Conservation (phyloP, 2,329 filamentous ascomycete species). For the Ploettnerulaceae sp. region DNA sequence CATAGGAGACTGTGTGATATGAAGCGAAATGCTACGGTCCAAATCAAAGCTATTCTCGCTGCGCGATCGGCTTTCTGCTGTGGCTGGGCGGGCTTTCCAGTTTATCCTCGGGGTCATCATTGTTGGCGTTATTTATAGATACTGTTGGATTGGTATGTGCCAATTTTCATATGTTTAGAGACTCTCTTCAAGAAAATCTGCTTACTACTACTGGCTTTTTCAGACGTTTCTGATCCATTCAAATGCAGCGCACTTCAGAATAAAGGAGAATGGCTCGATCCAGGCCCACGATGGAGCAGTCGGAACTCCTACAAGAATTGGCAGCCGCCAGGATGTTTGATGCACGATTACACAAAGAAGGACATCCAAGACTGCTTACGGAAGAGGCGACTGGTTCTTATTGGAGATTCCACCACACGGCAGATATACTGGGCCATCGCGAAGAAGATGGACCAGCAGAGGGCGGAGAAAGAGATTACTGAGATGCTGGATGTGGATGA, state of each 20-base stretch:
- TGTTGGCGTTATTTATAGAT: slow-evolving; percentile 29
- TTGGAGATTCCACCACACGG: slow-evolving; percentile 55
- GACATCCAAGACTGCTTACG: slow-evolving; percentile 50
- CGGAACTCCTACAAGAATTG: slow-evolving; percentile 42
- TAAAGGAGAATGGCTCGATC: slow-evolving; percentile 46
- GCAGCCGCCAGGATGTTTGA: slow-evolving; percentile 56
- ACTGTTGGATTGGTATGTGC: slow-evolving; percentile 30
- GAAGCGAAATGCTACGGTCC: slow-evolving; percentile 9
- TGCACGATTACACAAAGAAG: slow-evolving; percentile 49
- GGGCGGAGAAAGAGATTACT: slow-evolving; percentile 35
- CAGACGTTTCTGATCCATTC: slow-evolving; percentile 42
- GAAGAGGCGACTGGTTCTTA: slow-evolving; percentile 50
- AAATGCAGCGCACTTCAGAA: slow-evolving; percentile 49
- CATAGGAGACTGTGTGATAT: neutral
- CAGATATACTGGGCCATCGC: slow-evolving; percentile 56
- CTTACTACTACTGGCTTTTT: slow-evolving; percentile 10
- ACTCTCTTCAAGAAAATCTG: neutral
- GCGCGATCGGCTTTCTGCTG: slow-evolving; percentile 3
- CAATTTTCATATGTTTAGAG: neutral
- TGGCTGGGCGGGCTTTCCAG: slow-evolving; percentile 20
- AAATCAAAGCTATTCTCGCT: slow-evolving; percentile 5
- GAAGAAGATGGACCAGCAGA: slow-evolving; percentile 41
- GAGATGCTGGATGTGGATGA: slow-evolving; percentile 34
- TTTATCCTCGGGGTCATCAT: slow-evolving; percentile 22
- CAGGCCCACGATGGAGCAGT: slow-evolving; percentile 30